Evolutionary conservation across 768 basidiomycete genomes (phyloP).

Genomic region (Podaxis sp.): DNA sequence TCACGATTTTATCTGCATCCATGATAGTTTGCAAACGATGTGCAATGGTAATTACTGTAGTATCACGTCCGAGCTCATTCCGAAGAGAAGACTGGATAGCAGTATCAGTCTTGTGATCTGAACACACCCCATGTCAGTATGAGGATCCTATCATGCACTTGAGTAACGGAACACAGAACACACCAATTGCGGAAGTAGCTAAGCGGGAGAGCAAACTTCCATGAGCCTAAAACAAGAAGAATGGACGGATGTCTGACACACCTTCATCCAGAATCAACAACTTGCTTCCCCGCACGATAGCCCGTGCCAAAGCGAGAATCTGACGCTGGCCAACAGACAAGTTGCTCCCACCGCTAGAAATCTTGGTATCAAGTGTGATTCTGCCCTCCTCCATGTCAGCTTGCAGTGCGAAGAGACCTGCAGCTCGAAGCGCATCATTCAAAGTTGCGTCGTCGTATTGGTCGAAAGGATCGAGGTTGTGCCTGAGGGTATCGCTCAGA

Average conservation of each 20-base stretch:
- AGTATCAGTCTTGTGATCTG: slow-evolving; percentile 55
- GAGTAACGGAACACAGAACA: slow-evolving; percentile 3
- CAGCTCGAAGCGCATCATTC: slow-evolving; percentile 32
- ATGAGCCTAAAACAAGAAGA: neutral
- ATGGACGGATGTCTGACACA: slow-evolving; percentile 17
- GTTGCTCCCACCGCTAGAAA: slow-evolving; percentile 55
- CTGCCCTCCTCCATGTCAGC: slow-evolving; percentile 41
- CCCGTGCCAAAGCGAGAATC: slow-evolving; percentile 56
- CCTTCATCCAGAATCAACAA: slow-evolving; percentile 61
- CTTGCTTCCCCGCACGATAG: slow-evolving; percentile 47
- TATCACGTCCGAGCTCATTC: slow-evolving; percentile 52
- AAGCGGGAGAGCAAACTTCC: slow-evolving; percentile 7
- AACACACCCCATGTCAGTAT: neutral
- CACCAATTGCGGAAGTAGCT: slow-evolving; percentile 42
- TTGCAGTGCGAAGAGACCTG: slow-evolving; percentile 31
- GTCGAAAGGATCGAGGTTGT: slow-evolving; percentile 58
- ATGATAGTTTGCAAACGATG: slow-evolving; percentile 64
- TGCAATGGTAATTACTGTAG: slow-evolving; percentile 61
- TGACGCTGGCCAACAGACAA: slow-evolving; percentile 73
- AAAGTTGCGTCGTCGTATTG: slow-evolving; percentile 44
- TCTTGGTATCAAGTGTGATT: slow-evolving; percentile 38
- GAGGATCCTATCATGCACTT: neutral
- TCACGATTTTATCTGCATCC: slow-evolving; percentile 49
- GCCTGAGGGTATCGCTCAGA: slow-evolving; percentile 38
- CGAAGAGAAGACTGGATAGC: slow-evolving; percentile 67